phyloP scores from a whole-genome alignment of 2,329 filamentous ascomycete genomes.

The Ceratocystis destructans region DNA sequence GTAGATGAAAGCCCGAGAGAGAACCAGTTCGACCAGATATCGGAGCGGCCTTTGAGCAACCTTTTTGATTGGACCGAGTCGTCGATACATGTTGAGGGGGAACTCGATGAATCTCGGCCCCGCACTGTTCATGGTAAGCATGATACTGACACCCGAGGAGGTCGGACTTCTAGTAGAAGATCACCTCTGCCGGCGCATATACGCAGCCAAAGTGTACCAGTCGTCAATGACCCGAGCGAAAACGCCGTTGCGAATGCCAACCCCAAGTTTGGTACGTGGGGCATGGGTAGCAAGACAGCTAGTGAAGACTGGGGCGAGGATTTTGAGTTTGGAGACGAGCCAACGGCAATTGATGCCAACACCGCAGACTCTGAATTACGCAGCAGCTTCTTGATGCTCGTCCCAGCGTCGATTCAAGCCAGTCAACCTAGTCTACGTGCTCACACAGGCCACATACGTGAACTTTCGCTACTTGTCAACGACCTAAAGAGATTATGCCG shows the following conservation, averaged over 20 bases:
- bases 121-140: constrained; percentile 67
- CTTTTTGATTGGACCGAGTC: constrained; percentile 71
- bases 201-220: constrained; percentile 68
- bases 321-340: constrained; percentile 54
- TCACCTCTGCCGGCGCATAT: constrained; percentile 57
- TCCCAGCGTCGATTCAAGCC: constrained; percentile 66
- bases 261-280: constrained; percentile 69
- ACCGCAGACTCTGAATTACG: constrained; percentile 23
- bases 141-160: constrained; percentile 54
- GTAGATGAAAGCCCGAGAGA: constrained; percentile 19
- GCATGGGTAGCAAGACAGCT: constrained; percentile 60
- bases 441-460: constrained; percentile 70
- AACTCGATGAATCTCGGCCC: constrained; percentile 47
- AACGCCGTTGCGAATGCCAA: constrained; percentile 22
- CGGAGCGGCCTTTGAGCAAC: constrained; percentile 48
- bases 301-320: constrained; percentile 87
- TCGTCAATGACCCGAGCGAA: constrained; percentile 50
- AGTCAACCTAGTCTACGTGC: constrained; percentile 70
- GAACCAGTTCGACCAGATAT: constrained; percentile 15
- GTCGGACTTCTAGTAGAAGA: constrained; percentile 52
- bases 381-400: constrained; percentile 42
- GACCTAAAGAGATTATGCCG: constrained; percentile 66
- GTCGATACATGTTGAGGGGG: constrained; percentile 45
- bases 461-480: constrained; percentile 68
- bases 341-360: constrained; percentile 28